phyloP scores from a whole-genome alignment of 495 filamentous ascomycete genomes.

The Xylaria grammica region DNA sequence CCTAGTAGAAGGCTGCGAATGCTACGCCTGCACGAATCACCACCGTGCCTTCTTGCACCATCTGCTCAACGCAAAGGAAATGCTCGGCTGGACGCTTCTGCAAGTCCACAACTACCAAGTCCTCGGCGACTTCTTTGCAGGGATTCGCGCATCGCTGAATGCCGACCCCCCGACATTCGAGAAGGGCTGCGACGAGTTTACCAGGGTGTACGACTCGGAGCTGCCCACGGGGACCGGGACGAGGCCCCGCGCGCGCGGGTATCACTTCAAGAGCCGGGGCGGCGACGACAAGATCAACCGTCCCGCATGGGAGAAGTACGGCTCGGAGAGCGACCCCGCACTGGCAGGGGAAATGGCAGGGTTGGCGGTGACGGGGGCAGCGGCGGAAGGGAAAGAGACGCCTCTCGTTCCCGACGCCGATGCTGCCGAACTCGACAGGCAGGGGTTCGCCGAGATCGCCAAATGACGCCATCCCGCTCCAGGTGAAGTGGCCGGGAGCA shows the following conservation, averaged over 20 bases:
- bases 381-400: conserved; percentile 31
- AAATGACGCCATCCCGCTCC: conserved; percentile 7
- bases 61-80: conserved; percentile 85
- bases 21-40: conserved; percentile 85
- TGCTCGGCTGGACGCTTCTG: conserved; percentile 92
- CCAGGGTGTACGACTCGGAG: conserved; percentile 63
- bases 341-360: conserved; percentile 33
- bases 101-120: conserved; percentile 87
- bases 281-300: conserved; percentile 70
- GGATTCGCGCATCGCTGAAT: conserved; percentile 60
- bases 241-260: conserved; percentile 82
- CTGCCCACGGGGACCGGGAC: conserved; percentile 76
- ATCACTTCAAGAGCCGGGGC: conserved; percentile 77
- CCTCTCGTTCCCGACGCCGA: conserved; percentile 56
- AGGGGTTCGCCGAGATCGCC: conserved; percentile 64
- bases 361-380: conserved; percentile 29
- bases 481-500: not conserved
- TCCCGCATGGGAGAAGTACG: conserved; percentile 61
- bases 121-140: conserved; percentile 73
- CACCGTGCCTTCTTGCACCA: conserved; percentile 88
- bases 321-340: conserved; percentile 26
- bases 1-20: conserved; percentile 66
- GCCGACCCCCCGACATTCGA: conserved; percentile 70
- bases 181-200: conserved; percentile 60
- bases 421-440: conserved; percentile 60